Conservation (phyloP, 768 basidiomycete species). For the Dentipellis sp. region DNA sequence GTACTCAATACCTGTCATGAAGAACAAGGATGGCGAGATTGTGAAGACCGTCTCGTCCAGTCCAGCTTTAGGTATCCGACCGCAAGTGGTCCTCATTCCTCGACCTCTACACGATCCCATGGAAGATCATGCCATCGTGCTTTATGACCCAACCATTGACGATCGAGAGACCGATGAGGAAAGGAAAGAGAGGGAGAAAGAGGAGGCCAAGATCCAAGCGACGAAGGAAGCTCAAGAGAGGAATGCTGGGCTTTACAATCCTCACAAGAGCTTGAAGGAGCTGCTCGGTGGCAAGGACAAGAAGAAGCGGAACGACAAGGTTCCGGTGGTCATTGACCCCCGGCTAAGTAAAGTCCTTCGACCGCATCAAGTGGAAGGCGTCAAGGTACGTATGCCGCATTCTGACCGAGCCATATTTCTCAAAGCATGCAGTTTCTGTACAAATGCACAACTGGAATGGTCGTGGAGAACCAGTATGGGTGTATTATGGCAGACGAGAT, state of each 20-base stretch:
- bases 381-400: conserved; percentile 56
- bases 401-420: conserved; percentile 4
- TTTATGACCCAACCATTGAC: conserved; percentile 95
- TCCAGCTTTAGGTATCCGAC: conserved; percentile 77
- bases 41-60: conserved; percentile 52
- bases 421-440: conserved; percentile 72
- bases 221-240: conserved; percentile 60
- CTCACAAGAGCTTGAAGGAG: conserved; percentile 84
- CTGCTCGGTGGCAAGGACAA: conserved; percentile 67
- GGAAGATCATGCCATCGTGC: conserved; percentile 94
- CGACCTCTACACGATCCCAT: conserved; percentile 96
- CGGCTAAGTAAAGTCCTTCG: conserved; percentile 77
- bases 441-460: conserved; percentile 88
- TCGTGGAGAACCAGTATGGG: conserved; percentile 83
- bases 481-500: conserved; percentile 99
- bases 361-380: conserved; percentile 97
- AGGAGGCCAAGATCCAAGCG: conserved; percentile 57
- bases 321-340: conserved; percentile 96
- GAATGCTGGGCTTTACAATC: conserved; percentile 69
- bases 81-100: conserved; percentile 71
- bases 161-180: conserved; percentile 88
- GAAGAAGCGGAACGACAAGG: conserved; percentile 62
- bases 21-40: conserved; percentile 54
- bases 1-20: conserved; percentile 83
- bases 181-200: conserved; percentile 60